Conservation (phyloP, 2,329 filamentous ascomycete species). For the Clarireedia paspali region DNA sequence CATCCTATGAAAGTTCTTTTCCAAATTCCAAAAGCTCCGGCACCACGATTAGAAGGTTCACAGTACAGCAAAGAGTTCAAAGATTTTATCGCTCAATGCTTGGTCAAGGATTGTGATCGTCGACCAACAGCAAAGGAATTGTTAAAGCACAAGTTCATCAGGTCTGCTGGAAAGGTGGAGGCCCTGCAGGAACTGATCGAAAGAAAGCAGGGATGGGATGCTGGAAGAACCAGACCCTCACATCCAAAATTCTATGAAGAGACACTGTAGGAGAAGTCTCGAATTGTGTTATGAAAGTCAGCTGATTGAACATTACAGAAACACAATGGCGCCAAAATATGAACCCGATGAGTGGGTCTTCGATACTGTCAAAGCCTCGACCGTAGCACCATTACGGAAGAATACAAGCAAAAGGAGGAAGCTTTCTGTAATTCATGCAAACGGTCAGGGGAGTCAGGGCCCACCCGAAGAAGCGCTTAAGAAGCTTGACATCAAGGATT, state of each 20-base stretch:
- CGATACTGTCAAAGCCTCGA: conserved; percentile 74
- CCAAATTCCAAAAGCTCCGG: conserved; percentile 79
- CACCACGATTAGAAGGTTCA: conserved; percentile 73
- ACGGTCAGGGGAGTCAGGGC: conserved; percentile 23
- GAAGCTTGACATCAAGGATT: conserved; percentile 53
- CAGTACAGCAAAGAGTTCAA: conserved; percentile 85
- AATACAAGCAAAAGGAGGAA: conserved; percentile 47
- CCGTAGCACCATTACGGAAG: conserved; percentile 41
- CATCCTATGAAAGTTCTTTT: conserved; percentile 94
- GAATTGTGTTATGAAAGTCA: background rate
- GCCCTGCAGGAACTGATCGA: conserved; percentile 79
- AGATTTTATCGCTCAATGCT: conserved; percentile 83
- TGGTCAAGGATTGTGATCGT: conserved; percentile 85
- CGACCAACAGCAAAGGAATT: conserved; percentile 81
- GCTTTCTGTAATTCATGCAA: conserved; percentile 47
- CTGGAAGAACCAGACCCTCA: conserved; percentile 57
- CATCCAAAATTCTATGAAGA: conserved; percentile 89
- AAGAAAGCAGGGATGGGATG: conserved; percentile 75
- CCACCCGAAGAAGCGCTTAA: conserved; percentile 50
- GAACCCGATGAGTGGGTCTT: conserved; percentile 91
- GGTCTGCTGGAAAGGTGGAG: conserved; percentile 80
- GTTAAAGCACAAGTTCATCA: conserved; percentile 81
- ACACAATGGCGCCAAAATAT: conserved; percentile 56
- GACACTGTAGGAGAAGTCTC: conserved; percentile 52
- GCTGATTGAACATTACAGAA: conserved; percentile 31